Evolutionary conservation across 2,329 filamentous ascomycete species (phyloP), one percentile per base, ranked within the genome.

Genomic region (Nothopassalora personata): DNA sequence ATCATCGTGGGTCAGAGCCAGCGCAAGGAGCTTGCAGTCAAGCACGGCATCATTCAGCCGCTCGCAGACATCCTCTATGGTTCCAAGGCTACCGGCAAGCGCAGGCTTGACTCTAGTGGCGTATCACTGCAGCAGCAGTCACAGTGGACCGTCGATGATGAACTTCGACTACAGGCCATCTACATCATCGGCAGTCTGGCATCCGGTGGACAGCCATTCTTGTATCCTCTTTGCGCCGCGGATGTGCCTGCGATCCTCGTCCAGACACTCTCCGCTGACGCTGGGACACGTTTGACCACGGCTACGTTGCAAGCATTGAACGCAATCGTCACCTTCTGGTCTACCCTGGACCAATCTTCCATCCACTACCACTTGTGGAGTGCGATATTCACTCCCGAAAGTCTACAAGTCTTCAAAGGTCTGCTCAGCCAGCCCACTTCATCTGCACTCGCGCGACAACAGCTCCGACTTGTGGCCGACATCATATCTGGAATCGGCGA

Each of bases 1-100:
- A 89, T 94, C 63, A 83, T 96, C 51, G 86, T 96, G 60, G 94
- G 94, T 27, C 91, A 97, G 74, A 82, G 88, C 34, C 86, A 93
- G 73, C 87, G 87, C 73, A 99, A 99, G 75, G 88, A 93, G 74
- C 76, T 84, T 58, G 92, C 87, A 79, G 81, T 97, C 45, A 80
- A 79, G 59, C 77, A 84, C 56, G 92, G 92, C 18, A 79, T 90
- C 30, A 75, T 94, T 50, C 81, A 84, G 55, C 81, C 83, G 34
- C 77, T 89, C 52, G 79, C 84, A 30, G 77, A 79, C 36, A 73
- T 84, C 54, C 73, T 88, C 43, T 73, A 74, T 57, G 71, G 70
- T 15, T 70, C 72, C 48, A 75, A 77, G 73, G 71, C 73, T 74
- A 68, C 74, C 72, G 73, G 78, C 59, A 74, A 80, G 74, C 72